These are phyloP conservation scores for Tylopilus sp. DNA, from an alignment of 1,284 basidiomycete species.

Conservation along the genomic window DNA sequence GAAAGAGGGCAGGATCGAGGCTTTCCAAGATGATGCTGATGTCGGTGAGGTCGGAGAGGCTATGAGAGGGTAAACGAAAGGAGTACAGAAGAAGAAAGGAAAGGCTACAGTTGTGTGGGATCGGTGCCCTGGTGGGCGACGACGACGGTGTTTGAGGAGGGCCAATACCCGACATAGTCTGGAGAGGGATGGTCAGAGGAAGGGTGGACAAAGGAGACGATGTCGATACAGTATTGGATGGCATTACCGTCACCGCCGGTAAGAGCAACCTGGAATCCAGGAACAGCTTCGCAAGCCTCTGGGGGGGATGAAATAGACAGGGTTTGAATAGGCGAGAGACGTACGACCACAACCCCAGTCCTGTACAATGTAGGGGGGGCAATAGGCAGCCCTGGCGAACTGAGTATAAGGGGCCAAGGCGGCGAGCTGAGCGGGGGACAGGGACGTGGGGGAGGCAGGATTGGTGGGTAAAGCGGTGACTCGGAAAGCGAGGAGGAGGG, in stretches of 20 bases:
- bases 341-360: slow-evolving; percentile 47
- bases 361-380: slow-evolving; percentile 37
- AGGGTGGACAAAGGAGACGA: background rate
- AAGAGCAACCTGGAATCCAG: slow-evolving; percentile 36
- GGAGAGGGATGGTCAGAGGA: background rate
- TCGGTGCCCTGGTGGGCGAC: slow-evolving; percentile 39
- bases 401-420: slow-evolving; percentile 44
- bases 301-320: slow-evolving; percentile 5
- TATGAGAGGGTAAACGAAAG: slow-evolving; percentile 7
- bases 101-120: slow-evolving; percentile 25
- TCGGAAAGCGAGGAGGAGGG: slow-evolving; percentile 3
- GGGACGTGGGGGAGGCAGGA: slow-evolving; percentile 24
- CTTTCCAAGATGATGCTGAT: slow-evolving; percentile 22
- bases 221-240: slow-evolving; percentile 36
- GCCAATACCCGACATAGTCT: slow-evolving; percentile 39
- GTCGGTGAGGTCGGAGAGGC: slow-evolving; percentile 35
- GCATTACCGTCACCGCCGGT: slow-evolving; percentile 38
- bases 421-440: slow-evolving; percentile 37
- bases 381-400: slow-evolving; percentile 54
- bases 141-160: slow-evolving; percentile 25
- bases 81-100: background rate
- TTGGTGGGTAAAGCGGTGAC: slow-evolving; percentile 10
- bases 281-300: slow-evolving; percentile 37
- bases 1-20: slow-evolving; percentile 35
- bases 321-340: slow-evolving; percentile 1